Conservation (phyloP, 257 asterid species). For the Linaria vulgaris region DNA sequence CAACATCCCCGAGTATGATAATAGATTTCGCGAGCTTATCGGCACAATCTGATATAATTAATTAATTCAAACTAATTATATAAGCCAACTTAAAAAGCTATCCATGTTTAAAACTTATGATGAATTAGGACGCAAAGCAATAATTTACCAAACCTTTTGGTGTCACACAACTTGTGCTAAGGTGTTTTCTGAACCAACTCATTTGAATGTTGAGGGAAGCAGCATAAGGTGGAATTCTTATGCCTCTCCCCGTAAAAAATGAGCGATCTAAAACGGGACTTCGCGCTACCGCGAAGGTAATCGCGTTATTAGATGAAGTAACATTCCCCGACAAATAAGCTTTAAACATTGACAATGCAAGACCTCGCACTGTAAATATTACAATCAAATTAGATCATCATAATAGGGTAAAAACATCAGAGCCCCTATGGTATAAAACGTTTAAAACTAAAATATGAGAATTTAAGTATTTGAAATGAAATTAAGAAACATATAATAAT, state of each 20-base stretch:
- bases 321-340: not conserved
- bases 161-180: not conserved
- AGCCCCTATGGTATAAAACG: too few relatives aligned
- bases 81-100: not conserved
- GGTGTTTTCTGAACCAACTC: not conserved
- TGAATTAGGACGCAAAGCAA: not conserved
- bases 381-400: not conserved
- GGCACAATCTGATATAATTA: too few relatives aligned
- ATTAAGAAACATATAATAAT: too few relatives aligned
- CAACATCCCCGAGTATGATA: too few relatives aligned
- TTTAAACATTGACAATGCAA: not conserved
- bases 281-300: not conserved
- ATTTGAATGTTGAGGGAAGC: not conserved
- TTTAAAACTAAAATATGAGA: not conserved
- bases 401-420: too few relatives aligned
- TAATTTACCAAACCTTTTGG: not conserved
- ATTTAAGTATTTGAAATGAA: too few relatives aligned
- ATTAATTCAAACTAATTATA: too few relatives aligned
- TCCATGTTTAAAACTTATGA: not conserved
- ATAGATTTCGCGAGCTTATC: too few relatives aligned
- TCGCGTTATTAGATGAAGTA: not conserved
- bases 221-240: not conserved
- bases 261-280: not conserved
- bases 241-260: not conserved
- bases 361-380: not conserved